Base-by-base conservation (phyloP, 495 filamentous ascomycete genomes). In the Neurospora tetraspora region DNA sequence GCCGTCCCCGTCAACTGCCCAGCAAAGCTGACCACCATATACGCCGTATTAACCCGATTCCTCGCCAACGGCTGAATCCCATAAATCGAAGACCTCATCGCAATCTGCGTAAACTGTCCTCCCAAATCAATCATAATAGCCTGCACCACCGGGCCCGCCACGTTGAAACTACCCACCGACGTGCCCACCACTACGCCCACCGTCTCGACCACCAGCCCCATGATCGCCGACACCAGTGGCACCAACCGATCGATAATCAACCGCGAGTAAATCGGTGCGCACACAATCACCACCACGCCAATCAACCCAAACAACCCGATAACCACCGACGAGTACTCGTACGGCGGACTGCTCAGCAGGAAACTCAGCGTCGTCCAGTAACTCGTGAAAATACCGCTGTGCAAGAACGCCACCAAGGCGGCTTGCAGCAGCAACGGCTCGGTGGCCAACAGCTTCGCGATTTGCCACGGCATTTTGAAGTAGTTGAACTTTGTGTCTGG, bases 351-450 rank as follows among this genome's bases (percentile, higher is more conserved):
- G 2, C 91, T 86, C 7, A 96, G 86, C 27, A 95, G 86, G 79
- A 96, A 96, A 0, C 91, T 93, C 20, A 95, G 81, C 0, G 93
- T 95, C 3, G 93, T 96, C 93, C 93, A 96, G 83, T 90, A 85
- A 6, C 78, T 80, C 0, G 81, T 83, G 43, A 85, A 85, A 31
- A 81, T 79, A 5, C 81, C 83, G 72, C 78, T 81, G 5, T 81
- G 69, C 68, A 82, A 40, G 42, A 86, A 85, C 3, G 83, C 78
- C 10, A 85, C 78, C 14, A 82, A 40, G 2, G 77, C 74, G 4
- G 76, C 87, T 76, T 95, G 92, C 0, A 91, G 84, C 3, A 96
- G 85, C 5, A 92, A 80, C 1, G 93, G 92, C 69, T 93, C 85
- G 3, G 83, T 85, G 71, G 86, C 77, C 34, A 92, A 78, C 74